These are phyloP conservation scores for Pseudocercospora pini-densiflorae DNA, from an alignment of 2,329 filamentous ascomycete genomes.

Conservation along the genomic window DNA sequence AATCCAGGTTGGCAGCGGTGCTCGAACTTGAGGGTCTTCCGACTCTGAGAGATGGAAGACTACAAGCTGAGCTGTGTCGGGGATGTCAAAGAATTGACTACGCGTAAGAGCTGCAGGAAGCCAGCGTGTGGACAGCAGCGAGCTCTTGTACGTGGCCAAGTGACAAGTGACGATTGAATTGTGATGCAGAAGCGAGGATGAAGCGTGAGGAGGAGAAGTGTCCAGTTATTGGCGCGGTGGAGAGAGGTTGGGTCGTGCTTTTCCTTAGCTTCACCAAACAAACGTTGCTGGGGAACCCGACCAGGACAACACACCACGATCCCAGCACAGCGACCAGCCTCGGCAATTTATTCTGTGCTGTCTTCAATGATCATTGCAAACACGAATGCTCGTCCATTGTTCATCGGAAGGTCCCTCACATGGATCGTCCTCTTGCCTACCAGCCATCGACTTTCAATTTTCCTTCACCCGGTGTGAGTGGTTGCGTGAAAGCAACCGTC, in stretches of 20 bases:
- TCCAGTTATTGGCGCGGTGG: background rate
- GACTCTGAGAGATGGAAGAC: constrained; percentile 12
- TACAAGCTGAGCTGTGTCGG: constrained; percentile 5
- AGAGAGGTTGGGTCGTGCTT: background rate
- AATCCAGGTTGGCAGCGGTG: constrained; percentile 85
- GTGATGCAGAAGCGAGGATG: background rate
- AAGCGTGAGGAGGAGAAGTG: background rate
- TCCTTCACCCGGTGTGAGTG: background rate
- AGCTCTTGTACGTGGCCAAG: constrained; percentile 8
- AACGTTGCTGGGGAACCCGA: background rate
- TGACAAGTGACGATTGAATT: constrained; percentile 1
- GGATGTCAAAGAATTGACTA: constrained; percentile 2
- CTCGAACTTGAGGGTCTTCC: constrained; percentile 18
- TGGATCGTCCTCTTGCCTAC: background rate
- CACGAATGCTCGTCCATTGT: too few relatives aligned
- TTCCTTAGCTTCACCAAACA: background rate
- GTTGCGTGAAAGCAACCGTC: background rate
- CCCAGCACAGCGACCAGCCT: background rate
- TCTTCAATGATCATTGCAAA: too few relatives aligned
- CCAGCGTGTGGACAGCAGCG: constrained; percentile 9
- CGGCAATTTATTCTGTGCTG: background rate
- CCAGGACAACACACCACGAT: background rate
- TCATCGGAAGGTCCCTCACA: too few relatives aligned
- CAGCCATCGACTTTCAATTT: constrained; percentile 4
- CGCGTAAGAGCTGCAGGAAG: constrained; percentile 4